Conservation (phyloP, 352 stramenopile genomes). For the Pythium grandisporangium region DNA sequence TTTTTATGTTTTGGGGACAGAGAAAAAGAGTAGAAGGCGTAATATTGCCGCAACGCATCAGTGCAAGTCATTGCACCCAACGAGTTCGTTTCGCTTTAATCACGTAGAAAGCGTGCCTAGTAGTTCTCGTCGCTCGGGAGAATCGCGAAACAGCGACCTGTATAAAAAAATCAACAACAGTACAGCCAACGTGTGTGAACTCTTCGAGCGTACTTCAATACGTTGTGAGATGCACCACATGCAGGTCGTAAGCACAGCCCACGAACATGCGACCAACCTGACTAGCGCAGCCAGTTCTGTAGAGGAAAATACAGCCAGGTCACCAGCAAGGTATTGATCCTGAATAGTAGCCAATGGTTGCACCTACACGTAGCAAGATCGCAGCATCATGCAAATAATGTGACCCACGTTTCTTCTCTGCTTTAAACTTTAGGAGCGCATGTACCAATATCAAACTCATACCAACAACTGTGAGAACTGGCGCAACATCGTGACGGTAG, state of each 20-base stretch:
- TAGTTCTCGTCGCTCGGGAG: conserved; percentile 36
- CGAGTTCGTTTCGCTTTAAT: neutral
- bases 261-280: conserved; percentile 40
- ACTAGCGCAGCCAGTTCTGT: conserved; percentile 34
- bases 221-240: conserved; percentile 1
- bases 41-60: too few relatives aligned
- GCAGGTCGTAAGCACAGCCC: too few relatives aligned
- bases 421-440: too few relatives aligned
- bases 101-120: conserved; percentile 7
- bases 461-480: conserved; percentile 45
- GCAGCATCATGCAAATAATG: too few relatives aligned
- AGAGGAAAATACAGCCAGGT: conserved; percentile 25
- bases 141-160: conserved; percentile 60
- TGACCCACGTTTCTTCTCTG: too few relatives aligned
- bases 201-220: neutral
- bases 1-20: too few relatives aligned
- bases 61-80: neutral
- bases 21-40: too few relatives aligned
- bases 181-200: neutral
- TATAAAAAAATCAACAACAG: neutral
- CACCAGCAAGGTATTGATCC: conserved; percentile 40
- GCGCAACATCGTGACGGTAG: conserved; percentile 32
- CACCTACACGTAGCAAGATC: conserved; percentile 22
- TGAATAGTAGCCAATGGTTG: conserved; percentile 48
- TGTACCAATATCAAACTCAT: too few relatives aligned